Percentiles rank a stretch among this genome's conserved stretches.
Evolutionary conservation across 495 filamentous ascomycete genomes (phyloP).

Genomic region (Lophiostoma macrostomum): DNA sequence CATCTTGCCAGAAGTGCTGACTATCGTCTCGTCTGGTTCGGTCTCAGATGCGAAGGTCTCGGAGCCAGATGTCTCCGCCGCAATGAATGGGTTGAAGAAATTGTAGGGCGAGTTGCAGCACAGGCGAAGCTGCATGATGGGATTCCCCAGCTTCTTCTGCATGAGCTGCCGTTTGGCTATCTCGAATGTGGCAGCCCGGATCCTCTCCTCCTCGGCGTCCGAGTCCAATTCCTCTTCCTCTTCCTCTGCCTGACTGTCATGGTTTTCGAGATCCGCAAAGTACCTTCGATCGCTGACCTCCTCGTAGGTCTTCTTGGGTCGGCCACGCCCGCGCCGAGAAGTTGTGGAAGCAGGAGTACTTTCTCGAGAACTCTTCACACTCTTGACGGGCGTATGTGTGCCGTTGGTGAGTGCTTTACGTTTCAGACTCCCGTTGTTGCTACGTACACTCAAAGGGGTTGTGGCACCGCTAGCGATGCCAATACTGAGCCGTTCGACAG

Average conservation of each 20-base stretch:
- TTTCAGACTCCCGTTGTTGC: conserved; percentile 49
- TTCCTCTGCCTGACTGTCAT: conserved; percentile 39
- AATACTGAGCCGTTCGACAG: conserved; percentile 63
- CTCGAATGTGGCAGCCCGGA: conserved; percentile 68
- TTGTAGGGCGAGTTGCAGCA: conserved; percentile 93
- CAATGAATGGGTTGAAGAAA: conserved; percentile 84
- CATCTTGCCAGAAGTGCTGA: conserved; percentile 92
- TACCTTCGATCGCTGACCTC: conserved; percentile 74
- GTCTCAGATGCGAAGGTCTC: conserved; percentile 44
- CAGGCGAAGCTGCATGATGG: conserved; percentile 86
- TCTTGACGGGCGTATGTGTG: conserved; percentile 56
- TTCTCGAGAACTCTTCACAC: conserved; percentile 64
- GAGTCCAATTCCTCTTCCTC: conserved; percentile 47
- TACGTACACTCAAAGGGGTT: conserved; percentile 26
- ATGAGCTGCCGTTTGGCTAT: conserved; percentile 80
- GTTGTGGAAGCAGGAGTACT: conserved; percentile 61
- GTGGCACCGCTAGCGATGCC: conserved; percentile 13
- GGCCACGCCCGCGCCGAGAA: conserved; percentile 49
- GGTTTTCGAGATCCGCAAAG: conserved; percentile 53
- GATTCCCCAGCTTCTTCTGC: conserved; percentile 94
- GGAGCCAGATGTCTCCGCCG: conserved; percentile 41
- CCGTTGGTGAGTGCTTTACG: conserved; percentile 49
- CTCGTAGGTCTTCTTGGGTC: conserved; percentile 60
- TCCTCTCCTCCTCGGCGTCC: conserved; percentile 60
- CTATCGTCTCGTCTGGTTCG: conserved; percentile 65